Conservation (phyloP, 1,139 yeast species). For the Suhomyces yuchorum region DNA sequence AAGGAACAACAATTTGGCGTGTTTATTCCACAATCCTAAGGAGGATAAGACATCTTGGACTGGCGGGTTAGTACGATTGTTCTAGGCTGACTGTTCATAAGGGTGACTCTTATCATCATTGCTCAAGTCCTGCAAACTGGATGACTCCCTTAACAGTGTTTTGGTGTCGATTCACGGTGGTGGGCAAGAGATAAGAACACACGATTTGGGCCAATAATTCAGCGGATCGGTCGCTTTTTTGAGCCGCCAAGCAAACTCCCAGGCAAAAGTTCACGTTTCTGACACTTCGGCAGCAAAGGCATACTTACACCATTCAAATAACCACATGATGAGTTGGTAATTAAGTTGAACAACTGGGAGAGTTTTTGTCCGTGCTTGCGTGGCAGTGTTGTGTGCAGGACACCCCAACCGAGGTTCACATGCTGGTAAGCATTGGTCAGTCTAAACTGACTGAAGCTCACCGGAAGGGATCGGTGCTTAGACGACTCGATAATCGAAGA, state of each 20-base stretch:
- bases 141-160: no score
- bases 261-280: neutral
- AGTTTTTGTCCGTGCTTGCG: constrained; percentile 11
- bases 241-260: neutral
- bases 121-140: neutral
- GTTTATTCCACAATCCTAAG: constrained; percentile 95
- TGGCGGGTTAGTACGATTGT: constrained; percentile 28
- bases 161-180: neutral
- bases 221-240: neutral
- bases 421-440: no score
- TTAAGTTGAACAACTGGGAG: constrained; percentile 4
- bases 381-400: constrained; percentile 13
- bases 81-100: neutral
- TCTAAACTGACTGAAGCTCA: no score
- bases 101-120: neutral
- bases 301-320: constrained; percentile 49
- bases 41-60: constrained; percentile 94
- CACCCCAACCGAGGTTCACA: constrained; percentile 1
- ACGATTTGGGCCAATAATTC: neutral
- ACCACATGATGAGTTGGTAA: constrained; percentile 32
- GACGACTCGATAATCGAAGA: no score
- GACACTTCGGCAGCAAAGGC: neutral
- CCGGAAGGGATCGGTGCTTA: no score
- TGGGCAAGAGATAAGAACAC: neutral
- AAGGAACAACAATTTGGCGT: constrained; percentile 90